Evolutionary conservation across 2,329 filamentous ascomycete species (phyloP), one percentile per base, ranked within the genome.

Genomic region (Setomelanomma holmii): DNA sequence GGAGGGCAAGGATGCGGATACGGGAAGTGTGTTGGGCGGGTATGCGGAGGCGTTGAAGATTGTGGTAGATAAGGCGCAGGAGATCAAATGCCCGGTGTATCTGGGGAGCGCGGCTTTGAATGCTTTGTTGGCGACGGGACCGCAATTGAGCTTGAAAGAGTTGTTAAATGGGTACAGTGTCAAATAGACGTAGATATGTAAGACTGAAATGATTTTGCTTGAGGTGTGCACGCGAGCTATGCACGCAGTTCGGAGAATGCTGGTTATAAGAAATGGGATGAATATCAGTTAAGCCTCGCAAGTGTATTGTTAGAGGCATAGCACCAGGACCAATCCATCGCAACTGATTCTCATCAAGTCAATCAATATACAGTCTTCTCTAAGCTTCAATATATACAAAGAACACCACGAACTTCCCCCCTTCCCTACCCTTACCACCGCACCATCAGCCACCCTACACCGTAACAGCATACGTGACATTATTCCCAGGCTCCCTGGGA

Each of bases 401-500:
- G 30, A 40, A 27, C 30, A 19, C 27, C 34, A 30, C 14, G 14
- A 30, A 8, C 27, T 30, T 30, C 12, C 39, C 14, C 21, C 23
- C 10, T 33, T 38, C 40, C 48, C 33, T 21, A 12, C 34, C 19
- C 42, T 50, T 77, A 12, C 20, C 38, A 34, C 11, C 17, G n/a
- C 38, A 34, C 11, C 17, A 17, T 20, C 20, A 30, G 11, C 17
- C 12, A 22, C 30, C 35, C 43, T 34, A 67, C 5, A 79, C 74
- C 11, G 69, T 78, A 49, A 83, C 65, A 3, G 76, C 83, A 50
- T 80, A 83, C 45, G 82, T 79, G 5, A 79, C 74, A 0, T 67
- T 68, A 67, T 85, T 85, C 21, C 76, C 79, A 5, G 68, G 65
- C 10, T 79, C 78, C 12, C 83, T 71, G 0, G 82, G 83, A 60